Base-by-base conservation (phyloP, 805 yeast genomes). In the Candida succiphila region DNA sequence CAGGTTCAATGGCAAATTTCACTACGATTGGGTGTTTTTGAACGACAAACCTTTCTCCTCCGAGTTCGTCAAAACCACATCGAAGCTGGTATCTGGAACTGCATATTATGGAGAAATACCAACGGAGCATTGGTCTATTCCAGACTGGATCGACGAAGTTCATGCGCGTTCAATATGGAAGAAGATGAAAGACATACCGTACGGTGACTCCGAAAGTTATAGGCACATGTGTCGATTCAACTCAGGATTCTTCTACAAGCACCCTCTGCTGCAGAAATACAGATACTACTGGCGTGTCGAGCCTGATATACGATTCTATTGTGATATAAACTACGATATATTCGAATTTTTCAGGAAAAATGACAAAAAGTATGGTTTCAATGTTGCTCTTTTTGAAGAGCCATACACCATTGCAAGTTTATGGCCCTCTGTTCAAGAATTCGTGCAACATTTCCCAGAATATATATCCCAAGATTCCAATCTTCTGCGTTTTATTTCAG, bases 271-370 rank as follows among this genome's bases (percentile, higher is more conserved):
- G 63, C 58, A 60, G 36, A 76, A 78, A 4, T 85, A 81, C 55
- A 81, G 79, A 37, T 86, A 78, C 65, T 86, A 85, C 62, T 86
- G 96, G 96, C 72, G 95, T 54, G 89, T 86, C 29, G 96, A 86
- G 56, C 95, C 95, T 9, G 83, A 75, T 45, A 72, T 80, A 47
- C 69, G 70, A 51, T 64, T 85, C 40, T 75, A 67, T 52, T 86
- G 95, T 64, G 94, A 86, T 56, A 62, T 86, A 32, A 69, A 74
- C 44, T 75, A 76, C 54, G 92, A 82, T 55, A 59, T 79, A 18
- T 84, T 84, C 67, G 68, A 74, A 52, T 73, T 66, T 54, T 81
- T 84, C 92, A 60, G 68, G 42, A 78, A 74, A 37, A 75, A 78
- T 46, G 60, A 69, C 39, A 77, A 78, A 58, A 67, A 65, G 39